A percentile compares a stretch with the other conserved stretches of the same genome.
Conservation (phyloP, 2,329 filamentous ascomycete genomes). For the Hypoxylon sp. region DNA sequence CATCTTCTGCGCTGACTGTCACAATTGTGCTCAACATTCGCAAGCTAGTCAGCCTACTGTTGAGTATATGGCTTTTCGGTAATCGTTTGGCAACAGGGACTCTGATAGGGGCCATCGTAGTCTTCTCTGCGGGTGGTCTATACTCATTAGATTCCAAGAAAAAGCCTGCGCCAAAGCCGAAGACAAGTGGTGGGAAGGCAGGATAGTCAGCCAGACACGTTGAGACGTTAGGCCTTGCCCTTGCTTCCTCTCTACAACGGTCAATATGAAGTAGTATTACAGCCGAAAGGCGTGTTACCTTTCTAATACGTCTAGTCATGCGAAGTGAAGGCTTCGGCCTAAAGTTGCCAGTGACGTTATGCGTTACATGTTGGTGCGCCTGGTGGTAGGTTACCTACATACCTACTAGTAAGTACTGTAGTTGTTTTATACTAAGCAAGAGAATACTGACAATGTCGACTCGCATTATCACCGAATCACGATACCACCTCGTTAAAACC, state of each 20-base stretch:
- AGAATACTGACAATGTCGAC: background rate
- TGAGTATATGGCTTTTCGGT: conserved; percentile 96
- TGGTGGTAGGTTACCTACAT: background rate
- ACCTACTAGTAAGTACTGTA: background rate
- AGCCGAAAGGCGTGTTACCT: background rate
- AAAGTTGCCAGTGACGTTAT: background rate
- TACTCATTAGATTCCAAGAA: conserved; percentile 81
- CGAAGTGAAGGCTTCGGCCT: background rate
- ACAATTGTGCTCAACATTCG: conserved; percentile 96
- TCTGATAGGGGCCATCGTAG: conserved; percentile 83
- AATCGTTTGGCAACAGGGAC: conserved; percentile 84
- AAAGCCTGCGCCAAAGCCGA: conserved; percentile 54
- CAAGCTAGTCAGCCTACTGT: conserved; percentile 89
- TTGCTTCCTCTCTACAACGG: conserved; percentile 19
- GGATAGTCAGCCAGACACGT: conserved; percentile 42
- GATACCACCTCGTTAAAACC: background rate
- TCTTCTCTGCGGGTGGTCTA: conserved; percentile 91
- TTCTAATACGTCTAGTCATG: conserved; percentile 1
- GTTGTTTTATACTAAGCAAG: background rate
- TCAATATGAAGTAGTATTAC: conserved; percentile 22
- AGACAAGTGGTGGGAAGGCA: conserved; percentile 50
- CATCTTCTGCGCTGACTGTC: conserved; percentile 91
- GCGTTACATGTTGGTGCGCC: background rate
- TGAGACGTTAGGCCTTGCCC: conserved; percentile 14
- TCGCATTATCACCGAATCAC: background rate